Conservation (phyloP, 371 early-diverging fungal genomes). For the Caulochytrium protostelioides region DNA sequence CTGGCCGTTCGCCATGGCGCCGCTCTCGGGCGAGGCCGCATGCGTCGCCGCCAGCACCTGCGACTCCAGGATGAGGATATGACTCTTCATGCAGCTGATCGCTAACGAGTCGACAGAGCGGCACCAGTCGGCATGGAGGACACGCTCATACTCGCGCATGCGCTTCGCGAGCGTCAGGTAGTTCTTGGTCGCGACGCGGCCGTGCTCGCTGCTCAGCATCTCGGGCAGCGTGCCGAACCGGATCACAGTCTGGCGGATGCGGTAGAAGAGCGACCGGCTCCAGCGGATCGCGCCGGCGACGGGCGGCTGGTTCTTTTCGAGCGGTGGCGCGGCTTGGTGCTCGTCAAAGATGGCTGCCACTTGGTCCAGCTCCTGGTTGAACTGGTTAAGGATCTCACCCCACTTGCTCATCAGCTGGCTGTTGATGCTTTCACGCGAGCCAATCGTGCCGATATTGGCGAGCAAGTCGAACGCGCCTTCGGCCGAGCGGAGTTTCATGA, state of each 20-base stretch:
- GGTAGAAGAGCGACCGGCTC: slow-evolving; percentile 25
- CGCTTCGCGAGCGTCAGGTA: slow-evolving; percentile 29
- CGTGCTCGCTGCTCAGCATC: slow-evolving; percentile 31
- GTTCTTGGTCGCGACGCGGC: slow-evolving; percentile 27
- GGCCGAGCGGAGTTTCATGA: slow-evolving; percentile 35
- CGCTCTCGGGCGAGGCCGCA: not conserved
- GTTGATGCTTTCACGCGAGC: slow-evolving; percentile 29
- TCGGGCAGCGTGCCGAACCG: slow-evolving; percentile 33
- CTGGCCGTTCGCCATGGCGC: no score
- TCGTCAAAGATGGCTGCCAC: slow-evolving; percentile 31
- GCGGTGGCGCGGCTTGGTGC: slow-evolving; percentile 22
- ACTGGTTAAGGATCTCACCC: slow-evolving; percentile 36
- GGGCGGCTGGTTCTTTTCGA: slow-evolving; percentile 28
- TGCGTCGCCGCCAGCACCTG: not conserved
- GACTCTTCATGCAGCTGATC: slow-evolving; percentile 23
- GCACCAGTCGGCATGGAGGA: slow-evolving; percentile 14
- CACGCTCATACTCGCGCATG: slow-evolving; percentile 27
- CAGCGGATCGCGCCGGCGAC: slow-evolving; percentile 33
- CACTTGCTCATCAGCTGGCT: slow-evolving; percentile 36
- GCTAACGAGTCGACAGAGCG: slow-evolving; percentile 26
- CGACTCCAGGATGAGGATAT: slow-evolving; percentile 22
- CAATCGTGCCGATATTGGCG: slow-evolving; percentile 35
- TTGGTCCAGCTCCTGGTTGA: slow-evolving; percentile 29
- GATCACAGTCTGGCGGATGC: slow-evolving; percentile 36
- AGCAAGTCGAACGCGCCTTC: slow-evolving; percentile 38